Evolutionary conservation across 306 rosid species (phyloP).

Genomic region (Quercus aquifolioides): DNA sequence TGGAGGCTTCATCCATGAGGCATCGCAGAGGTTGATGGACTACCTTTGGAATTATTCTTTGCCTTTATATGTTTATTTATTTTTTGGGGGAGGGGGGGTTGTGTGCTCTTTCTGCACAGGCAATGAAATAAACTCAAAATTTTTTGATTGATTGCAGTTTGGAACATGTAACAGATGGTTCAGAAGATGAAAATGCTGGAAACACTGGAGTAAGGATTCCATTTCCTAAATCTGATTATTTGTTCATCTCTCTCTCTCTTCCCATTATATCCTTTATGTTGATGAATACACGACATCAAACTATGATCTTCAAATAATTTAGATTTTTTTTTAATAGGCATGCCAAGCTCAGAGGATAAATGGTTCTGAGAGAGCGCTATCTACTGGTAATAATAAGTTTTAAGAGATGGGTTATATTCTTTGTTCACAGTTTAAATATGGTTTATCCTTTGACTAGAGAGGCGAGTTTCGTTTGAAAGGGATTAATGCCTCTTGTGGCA

Average conservation of each 20-base stretch:
- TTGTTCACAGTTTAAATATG: not conserved
- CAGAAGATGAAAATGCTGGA: conserved; percentile 15
- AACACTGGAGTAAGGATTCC: not conserved
- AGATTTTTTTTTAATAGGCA: conserved; percentile 7
- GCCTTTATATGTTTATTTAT: too few species aligned
- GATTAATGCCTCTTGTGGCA: too few species aligned
- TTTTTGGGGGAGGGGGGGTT: too few species aligned
- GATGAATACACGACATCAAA: not conserved
- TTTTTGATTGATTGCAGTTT: too few species aligned
- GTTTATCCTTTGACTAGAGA: not conserved
- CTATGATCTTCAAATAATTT: not conserved
- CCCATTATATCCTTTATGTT: not conserved
- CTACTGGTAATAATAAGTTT: conserved; percentile 18
- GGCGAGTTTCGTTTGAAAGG: not conserved
- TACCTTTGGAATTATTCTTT: too few species aligned
- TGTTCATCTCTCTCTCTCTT: not conserved
- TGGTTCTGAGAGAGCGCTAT: conserved; percentile 15
- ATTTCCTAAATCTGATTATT: not conserved
- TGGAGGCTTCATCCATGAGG: too few species aligned
- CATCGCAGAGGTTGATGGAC: too few species aligned
- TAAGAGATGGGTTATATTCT: not conserved
- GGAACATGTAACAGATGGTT: not conserved
- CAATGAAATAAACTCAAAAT: too few species aligned
- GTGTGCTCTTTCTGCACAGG: too few species aligned
- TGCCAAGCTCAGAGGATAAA: conserved; percentile 1